phyloP scores from a whole-genome alignment of 352 stramenopile species.

The Pythium sp. region DNA sequence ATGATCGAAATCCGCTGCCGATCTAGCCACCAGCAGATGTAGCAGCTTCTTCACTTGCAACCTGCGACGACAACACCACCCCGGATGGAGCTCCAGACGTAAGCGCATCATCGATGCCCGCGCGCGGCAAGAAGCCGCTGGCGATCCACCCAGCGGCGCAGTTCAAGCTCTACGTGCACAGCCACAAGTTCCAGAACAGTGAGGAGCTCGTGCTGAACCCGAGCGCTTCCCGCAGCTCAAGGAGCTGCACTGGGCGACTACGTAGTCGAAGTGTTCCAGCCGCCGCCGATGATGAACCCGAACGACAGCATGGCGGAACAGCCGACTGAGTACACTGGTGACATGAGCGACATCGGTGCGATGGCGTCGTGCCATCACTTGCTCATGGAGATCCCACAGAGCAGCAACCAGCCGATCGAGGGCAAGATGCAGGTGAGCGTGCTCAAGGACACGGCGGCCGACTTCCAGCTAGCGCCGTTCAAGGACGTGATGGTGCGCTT shows the following conservation, averaged over 20 bases:
- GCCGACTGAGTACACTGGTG: slow-evolving; percentile 16
- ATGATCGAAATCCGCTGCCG: neutral
- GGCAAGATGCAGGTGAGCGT: slow-evolving; percentile 82
- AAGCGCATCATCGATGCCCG: neutral
- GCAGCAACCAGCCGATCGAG: slow-evolving; percentile 57
- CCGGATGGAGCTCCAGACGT: neutral
- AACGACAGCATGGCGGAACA: slow-evolving; percentile 13
- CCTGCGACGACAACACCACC: neutral
- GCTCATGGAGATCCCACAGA: slow-evolving; percentile 75
- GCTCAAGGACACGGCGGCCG: slow-evolving; percentile 72
- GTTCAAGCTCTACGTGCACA: slow-evolving; percentile 81
- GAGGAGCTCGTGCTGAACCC: slow-evolving; percentile 80
- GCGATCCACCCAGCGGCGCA: slow-evolving; percentile 46
- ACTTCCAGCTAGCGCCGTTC: slow-evolving; percentile 72
- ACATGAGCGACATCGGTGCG: slow-evolving; percentile 5
- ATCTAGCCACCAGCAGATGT: slow-evolving; percentile 8
- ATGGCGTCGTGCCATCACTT: slow-evolving; percentile 55
- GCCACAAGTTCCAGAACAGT: slow-evolving; percentile 78
- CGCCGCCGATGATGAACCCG: slow-evolving; percentile 15
- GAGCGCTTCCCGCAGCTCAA: slow-evolving; percentile 77
- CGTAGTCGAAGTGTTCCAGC: slow-evolving; percentile 81
- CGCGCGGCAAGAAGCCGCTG: slow-evolving; percentile 38
- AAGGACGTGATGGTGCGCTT: slow-evolving; percentile 84
- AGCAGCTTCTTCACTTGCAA: neutral
- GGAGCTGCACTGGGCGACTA: slow-evolving; percentile 65